These are phyloP conservation scores for Crithidia mellificae DNA, from an alignment of 208 protist species.

Conservation along the genomic window DNA sequence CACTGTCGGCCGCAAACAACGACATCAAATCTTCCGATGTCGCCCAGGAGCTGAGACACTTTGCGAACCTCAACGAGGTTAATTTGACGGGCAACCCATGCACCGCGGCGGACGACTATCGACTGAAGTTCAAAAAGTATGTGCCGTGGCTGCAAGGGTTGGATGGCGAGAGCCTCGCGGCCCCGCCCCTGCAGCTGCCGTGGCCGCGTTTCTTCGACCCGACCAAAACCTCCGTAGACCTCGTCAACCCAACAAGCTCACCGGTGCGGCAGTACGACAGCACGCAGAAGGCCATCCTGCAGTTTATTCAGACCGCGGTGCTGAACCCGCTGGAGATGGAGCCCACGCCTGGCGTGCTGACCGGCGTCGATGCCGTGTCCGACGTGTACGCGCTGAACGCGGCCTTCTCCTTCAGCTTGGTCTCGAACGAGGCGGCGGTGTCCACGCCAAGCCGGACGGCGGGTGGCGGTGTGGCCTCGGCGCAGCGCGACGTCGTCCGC, in stretches of 20 bases:
- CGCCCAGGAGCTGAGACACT: slow-evolving; percentile 57
- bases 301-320: slow-evolving; percentile 70
- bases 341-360: slow-evolving; percentile 26
- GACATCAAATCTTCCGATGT: slow-evolving; percentile 49
- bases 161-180: slow-evolving; percentile 51
- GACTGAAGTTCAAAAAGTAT: slow-evolving; percentile 47
- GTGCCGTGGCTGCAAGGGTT: slow-evolving; percentile 74
- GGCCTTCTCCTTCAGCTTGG: slow-evolving; percentile 64
- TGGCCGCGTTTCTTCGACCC: slow-evolving; percentile 69
- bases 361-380: slow-evolving; percentile 73
- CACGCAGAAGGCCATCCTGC: slow-evolving; percentile 53
- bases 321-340: slow-evolving; percentile 57
- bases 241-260: slow-evolving; percentile 17
- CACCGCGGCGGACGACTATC: slow-evolving; percentile 53
- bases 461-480: slow-evolving; percentile 29
- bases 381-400: slow-evolving; percentile 71
- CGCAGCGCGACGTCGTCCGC: slow-evolving; percentile 65
- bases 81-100: slow-evolving; percentile 74
- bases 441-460: slow-evolving; percentile 42
- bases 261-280: slow-evolving; percentile 29
- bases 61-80: slow-evolving; percentile 66
- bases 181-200: slow-evolving; percentile 63
- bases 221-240: slow-evolving; percentile 13
- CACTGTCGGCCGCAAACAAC: slow-evolving; percentile 73
- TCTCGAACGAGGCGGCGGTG: slow-evolving; percentile 65